Base-by-base conservation (phyloP, 768 basidiomycete genomes). In the Lactarius pseudohatsudake region DNA sequence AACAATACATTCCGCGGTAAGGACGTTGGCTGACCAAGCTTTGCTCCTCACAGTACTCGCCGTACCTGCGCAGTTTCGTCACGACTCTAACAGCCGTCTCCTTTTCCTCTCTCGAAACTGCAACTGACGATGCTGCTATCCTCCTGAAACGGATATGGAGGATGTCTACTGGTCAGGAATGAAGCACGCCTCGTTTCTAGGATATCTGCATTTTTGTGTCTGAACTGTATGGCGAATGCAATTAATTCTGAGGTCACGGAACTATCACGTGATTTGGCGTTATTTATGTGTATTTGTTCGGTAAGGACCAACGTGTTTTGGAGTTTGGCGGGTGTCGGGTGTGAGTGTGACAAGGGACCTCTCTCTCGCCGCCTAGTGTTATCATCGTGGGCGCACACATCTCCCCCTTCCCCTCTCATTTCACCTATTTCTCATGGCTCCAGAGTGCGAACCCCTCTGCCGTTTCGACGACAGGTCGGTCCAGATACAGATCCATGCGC, bases 381-480 rank as follows among this genome's bases (percentile, higher is more conserved):
- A 53, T 53, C 50, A 26, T 4, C 22, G 50, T 53, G 26, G 13
- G 55, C 55, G 18, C 55, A 20, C 9, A 32, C 54, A 30, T 55
- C 54, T 55, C 28, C 10, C 54, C 28, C 28, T 26, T 30, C 28
- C 36, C 43, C 64, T 50, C 34, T 26, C 40, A 30, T 57, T 26
- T 26, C 45, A 11, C 41, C 47, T 26, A 3, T 47, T 50, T n/a
- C 34, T 47, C 56, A 83, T 83, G 82, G 68, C 76, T 38, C 74
- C 77, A 9, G 67, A 81, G 69, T 92, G 90, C 76, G 91, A 91
- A 79, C 90, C 91, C 8, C 78, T 93, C 61, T 89, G 89, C 77
- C 84, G 86, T 67, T 93, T 93, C 74, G 83, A 84, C 72, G 90
- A 92, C 72, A 89, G 91, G 91, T 87, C 71, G 62, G 79, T 68